These are phyloP conservation scores for Halteria grandinella DNA, from an alignment of 73 alveolate genomes.

Conservation along the genomic window DNA sequence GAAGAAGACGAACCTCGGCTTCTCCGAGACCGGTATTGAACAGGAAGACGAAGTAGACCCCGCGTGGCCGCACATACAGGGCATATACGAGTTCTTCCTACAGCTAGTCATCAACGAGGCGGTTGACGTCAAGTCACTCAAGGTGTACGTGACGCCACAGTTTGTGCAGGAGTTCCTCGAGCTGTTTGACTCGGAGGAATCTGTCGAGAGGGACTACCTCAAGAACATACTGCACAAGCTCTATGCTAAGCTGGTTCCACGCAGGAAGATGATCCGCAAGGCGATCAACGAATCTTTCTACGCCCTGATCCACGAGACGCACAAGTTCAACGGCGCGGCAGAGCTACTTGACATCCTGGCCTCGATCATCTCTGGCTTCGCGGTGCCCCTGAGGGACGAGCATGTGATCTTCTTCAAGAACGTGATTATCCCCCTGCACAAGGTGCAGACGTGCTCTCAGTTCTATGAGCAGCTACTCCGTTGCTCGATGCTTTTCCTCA, in stretches of 20 bases:
- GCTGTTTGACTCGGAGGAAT: conserved; percentile 76
- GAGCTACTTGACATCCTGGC: conserved; percentile 81
- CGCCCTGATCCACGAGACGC: conserved; percentile 74
- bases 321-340: conserved; percentile 79
- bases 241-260: conserved; percentile 78
- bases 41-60: conserved; percentile 85
- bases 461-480: conserved; percentile 75
- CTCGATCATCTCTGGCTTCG: conserved; percentile 79
- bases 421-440: conserved; percentile 78
- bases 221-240: conserved; percentile 79
- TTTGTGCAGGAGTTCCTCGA: conserved; percentile 74
- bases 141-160: conserved; percentile 75
- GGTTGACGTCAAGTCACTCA: conserved; percentile 71
- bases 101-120: conserved; percentile 79
- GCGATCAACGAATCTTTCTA: conserved; percentile 80
- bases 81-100: conserved; percentile 78
- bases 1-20: conserved; percentile 68
- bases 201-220: conserved; percentile 80
- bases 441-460: conserved; percentile 79
- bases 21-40: conserved; percentile 80
- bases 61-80: conserved; percentile 81
- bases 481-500: conserved; percentile 80
- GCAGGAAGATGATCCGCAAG: conserved; percentile 79
- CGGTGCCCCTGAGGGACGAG: conserved; percentile 88
- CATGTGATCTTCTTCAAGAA: conserved; percentile 78